A percentile compares a stretch with the other conserved stretches of the same genome.
Conservation (phyloP, 768 basidiomycete species). For the Podaxis sp. region DNA sequence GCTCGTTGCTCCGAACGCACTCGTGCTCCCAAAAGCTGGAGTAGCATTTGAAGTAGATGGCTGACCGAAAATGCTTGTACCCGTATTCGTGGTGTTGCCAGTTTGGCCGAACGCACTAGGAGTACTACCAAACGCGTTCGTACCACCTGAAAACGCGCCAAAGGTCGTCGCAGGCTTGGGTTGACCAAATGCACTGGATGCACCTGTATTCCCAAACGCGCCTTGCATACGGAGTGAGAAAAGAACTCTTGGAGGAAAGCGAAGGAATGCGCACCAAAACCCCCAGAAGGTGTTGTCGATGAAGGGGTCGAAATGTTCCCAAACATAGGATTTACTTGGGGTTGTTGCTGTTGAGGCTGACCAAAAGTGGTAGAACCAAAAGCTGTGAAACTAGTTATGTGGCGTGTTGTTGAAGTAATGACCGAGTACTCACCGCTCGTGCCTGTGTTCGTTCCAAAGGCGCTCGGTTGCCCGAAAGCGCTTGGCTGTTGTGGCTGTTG, state of each 20-base stretch:
- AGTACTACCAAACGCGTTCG: constrained; percentile 34
- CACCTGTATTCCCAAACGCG: constrained; percentile 35
- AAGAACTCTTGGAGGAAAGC: constrained; percentile 12
- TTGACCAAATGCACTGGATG: constrained; percentile 43
- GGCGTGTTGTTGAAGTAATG: constrained; percentile 20
- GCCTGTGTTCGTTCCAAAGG: constrained; percentile 50
- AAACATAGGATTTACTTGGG: constrained; percentile 78
- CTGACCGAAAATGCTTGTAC: constrained; percentile 15
- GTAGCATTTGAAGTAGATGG: constrained; percentile 37
- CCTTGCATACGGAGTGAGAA: constrained; percentile 30
- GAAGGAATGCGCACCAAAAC: constrained; percentile 41
- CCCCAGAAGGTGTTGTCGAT: constrained; percentile 30
- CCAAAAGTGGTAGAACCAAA: constrained; percentile 63
- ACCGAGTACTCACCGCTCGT: constrained; percentile 36
- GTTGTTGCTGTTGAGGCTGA: constrained; percentile 55
- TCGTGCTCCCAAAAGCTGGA: constrained; percentile 40
- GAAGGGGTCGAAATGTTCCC: constrained; percentile 48
- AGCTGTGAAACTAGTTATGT: constrained; percentile 34
- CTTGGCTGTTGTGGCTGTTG: constrained; percentile 51
- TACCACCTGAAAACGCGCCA: constrained; percentile 70
- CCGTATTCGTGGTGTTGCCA: constrained; percentile 5
- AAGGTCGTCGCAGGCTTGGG: constrained; percentile 74
- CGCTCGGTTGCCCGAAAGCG: constrained; percentile 69
- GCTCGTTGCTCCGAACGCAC: constrained; percentile 32
- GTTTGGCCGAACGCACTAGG: constrained; percentile 58